These are phyloP conservation scores for Acorus gramineus DNA, from an alignment of 106 monocot genomes.

Conservation along the genomic window DNA sequence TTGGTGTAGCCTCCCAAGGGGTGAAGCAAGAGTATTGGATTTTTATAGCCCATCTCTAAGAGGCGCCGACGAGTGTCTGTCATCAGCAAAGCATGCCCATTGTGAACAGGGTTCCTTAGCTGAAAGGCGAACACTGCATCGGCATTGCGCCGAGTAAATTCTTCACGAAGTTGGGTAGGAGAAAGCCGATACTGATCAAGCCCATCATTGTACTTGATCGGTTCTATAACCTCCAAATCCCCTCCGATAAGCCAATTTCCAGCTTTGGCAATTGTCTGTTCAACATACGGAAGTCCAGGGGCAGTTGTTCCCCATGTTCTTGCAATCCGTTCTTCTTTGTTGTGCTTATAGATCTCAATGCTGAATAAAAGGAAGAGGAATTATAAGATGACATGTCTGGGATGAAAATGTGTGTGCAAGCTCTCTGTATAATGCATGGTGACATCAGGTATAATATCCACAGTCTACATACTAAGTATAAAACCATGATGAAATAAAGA, in stretches of 20 bases:
- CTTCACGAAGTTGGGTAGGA: constrained; percentile 71
- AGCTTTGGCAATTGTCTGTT: constrained; percentile 63
- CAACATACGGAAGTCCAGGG: constrained; percentile 71
- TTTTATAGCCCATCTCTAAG: constrained; percentile 85
- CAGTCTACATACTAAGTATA: too few species aligned
- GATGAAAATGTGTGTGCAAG: too few species aligned
- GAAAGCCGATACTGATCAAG: constrained; percentile 80
- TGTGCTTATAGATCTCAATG: constrained; percentile 88
- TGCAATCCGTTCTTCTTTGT: constrained; percentile 93
- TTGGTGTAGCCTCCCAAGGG: constrained; percentile 88
- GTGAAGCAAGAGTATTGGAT: constrained; percentile 76
- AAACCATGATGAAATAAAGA: too few species aligned
- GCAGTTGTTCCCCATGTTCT: constrained; percentile 95
- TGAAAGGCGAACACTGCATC: constrained; percentile 98
- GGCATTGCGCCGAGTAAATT: constrained; percentile 71
- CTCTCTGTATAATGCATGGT: too few species aligned
- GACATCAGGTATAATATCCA: too few species aligned
- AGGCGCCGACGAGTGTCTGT: constrained; percentile 76
- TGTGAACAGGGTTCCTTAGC: constrained; percentile 93
- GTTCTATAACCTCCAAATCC: constrained; percentile 79
- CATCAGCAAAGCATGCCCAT: constrained; percentile 93
- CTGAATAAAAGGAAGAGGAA: constrained; percentile 26
- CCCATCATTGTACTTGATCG: constrained; percentile 86
- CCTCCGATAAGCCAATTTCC: constrained; percentile 91
- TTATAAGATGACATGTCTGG: not conserved